Conservation (phyloP, 2,329 filamentous ascomycete genomes). For the Phialocephala subalpina region DNA sequence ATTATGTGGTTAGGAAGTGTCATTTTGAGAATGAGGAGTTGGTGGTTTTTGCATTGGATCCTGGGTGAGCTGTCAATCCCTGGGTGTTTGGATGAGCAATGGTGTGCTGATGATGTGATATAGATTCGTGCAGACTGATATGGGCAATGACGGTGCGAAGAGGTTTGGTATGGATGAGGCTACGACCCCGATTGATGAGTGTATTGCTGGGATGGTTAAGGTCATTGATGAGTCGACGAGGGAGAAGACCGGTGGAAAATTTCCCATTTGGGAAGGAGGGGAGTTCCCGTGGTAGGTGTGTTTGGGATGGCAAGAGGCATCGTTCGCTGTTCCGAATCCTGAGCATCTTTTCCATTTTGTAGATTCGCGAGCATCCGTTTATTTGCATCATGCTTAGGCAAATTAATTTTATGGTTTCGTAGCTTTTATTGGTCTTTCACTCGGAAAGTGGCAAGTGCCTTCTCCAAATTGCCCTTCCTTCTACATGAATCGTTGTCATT, state of each 20-base stretch:
- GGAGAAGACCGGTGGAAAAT: constrained; percentile 7
- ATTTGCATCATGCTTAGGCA: no score
- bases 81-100: not conserved
- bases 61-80: constrained; percentile 39
- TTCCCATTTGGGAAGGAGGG: constrained; percentile 9
- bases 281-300: constrained; percentile 6
- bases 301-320: not conserved
- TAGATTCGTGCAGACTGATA: constrained; percentile 13
- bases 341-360: not conserved
- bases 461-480: no score
- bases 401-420: no score
- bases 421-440: no score
- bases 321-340: not conserved
- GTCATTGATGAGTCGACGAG: constrained; percentile 15
- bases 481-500: no score
- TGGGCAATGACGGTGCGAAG: constrained; percentile 8
- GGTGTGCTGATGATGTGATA: not conserved
- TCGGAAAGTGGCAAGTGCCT: no score
- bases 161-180: constrained; percentile 13
- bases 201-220: constrained; percentile 7
- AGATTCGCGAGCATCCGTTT: no score
- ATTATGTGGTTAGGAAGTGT: constrained; percentile 46
- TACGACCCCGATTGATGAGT: constrained; percentile 6
- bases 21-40: constrained; percentile 48
- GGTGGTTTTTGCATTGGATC: constrained; percentile 40